phyloP scores from a whole-genome alignment of 2,329 filamentous ascomycete genomes.

The Teratosphaeria destructans region DNA sequence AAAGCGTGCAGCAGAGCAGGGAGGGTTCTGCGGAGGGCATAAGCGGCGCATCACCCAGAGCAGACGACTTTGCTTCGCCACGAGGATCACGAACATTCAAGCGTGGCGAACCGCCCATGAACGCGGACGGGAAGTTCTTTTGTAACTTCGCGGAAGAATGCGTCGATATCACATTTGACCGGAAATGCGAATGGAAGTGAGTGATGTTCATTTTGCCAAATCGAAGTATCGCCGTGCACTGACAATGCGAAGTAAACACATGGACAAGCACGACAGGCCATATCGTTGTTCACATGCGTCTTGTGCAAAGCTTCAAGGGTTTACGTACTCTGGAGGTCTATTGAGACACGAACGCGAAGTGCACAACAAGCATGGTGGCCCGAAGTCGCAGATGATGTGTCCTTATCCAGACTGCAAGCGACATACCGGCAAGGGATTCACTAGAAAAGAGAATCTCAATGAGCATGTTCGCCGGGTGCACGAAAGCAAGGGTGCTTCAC shows the following conservation, averaged over 20 bases:
- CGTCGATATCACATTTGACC: conserved; percentile 57
- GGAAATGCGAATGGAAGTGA: conserved; percentile 92
- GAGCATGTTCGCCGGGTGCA: conserved; percentile 91
- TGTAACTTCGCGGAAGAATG: conserved; percentile 62
- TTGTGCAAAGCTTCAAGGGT: conserved; percentile 85
- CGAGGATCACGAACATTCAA: conserved; percentile 20
- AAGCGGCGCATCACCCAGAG: conserved; percentile 7
- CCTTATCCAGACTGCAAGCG: conserved; percentile 82
- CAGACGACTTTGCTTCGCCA: neutral
- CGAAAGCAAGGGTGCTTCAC: conserved; percentile 11
- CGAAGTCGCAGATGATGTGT: conserved; percentile 78
- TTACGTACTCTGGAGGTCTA: conserved; percentile 88
- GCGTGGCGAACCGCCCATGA: conserved; percentile 45
- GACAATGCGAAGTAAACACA: conserved; percentile 63
- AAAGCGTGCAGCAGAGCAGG: neutral
- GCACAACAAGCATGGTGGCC: conserved; percentile 79
- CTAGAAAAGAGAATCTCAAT: conserved; percentile 83
- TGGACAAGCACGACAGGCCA: conserved; percentile 94
- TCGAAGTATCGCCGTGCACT: conserved; percentile 5
- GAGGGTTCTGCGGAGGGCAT: conserved; percentile 1
- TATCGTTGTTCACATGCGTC: conserved; percentile 76
- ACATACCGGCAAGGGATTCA: conserved; percentile 79
- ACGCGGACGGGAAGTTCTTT: conserved; percentile 62
- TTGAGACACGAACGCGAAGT: conserved; percentile 87
- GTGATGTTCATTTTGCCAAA: conserved; percentile 28